Percentiles rank a stretch among this genome's conserved stretches.
phyloP scores from a whole-genome alignment of 2,329 filamentous ascomycete genomes.

The Aspergillus awamori region DNA sequence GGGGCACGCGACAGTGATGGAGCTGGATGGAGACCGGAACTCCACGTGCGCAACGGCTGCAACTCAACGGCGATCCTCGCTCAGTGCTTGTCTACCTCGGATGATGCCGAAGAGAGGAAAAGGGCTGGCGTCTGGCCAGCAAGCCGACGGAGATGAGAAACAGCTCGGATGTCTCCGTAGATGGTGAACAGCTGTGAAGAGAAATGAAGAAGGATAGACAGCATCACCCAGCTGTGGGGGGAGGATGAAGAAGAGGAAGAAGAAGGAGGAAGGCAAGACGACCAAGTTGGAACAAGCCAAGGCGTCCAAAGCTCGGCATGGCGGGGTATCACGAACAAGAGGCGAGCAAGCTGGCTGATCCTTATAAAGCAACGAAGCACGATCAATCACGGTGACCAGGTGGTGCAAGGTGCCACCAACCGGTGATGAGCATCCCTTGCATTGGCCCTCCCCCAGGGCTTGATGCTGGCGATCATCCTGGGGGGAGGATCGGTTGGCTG shows the following conservation, averaged over 20 bases:
- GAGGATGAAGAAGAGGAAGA: not conserved
- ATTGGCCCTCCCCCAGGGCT: not conserved
- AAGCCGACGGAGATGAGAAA: not conserved
- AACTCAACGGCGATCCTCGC: slow-evolving; percentile 2
- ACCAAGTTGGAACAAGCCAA: not conserved
- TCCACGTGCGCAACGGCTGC: slow-evolving; percentile 10
- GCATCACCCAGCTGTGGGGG: not conserved
- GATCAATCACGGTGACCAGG: not conserved
- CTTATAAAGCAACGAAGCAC: not conserved
- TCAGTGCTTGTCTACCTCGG: not conserved
- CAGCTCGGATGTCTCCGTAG: not conserved
- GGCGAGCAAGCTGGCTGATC: slow-evolving; percentile 1
- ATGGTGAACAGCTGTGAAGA: not conserved
- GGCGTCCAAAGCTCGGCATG: slow-evolving; percentile 16
- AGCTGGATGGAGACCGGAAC: not conserved
- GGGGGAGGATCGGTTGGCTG: not conserved
- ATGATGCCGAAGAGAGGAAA: not conserved
- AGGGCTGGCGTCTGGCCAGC: not conserved
- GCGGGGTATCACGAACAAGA: slow-evolving; percentile 15
- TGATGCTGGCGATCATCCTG: slow-evolving; percentile 2
- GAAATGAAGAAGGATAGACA: not conserved
- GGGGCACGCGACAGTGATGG: not conserved
- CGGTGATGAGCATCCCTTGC: slow-evolving; percentile 13
- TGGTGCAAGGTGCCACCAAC: not conserved
- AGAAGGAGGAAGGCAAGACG: not conserved